phyloP scores from a whole-genome alignment of 2,329 filamentous ascomycete species.

The Aaosphaeria pasadenensis region DNA sequence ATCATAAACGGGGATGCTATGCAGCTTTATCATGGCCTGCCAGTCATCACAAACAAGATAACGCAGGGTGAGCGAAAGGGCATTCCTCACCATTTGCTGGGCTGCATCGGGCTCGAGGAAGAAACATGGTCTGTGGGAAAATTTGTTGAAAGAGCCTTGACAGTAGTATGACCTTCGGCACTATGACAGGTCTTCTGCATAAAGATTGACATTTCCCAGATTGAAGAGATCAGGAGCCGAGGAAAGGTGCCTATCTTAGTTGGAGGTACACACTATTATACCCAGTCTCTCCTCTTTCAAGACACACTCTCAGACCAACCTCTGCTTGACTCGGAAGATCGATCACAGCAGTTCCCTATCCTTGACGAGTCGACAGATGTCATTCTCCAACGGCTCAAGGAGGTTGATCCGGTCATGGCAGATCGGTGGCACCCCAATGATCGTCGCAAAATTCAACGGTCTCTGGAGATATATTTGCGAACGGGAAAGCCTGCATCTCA shows the following conservation, averaged over 20 bases:
- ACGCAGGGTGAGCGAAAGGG: conserved; percentile 69
- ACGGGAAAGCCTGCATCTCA: conserved; percentile 81
- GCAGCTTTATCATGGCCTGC: conserved; percentile 91
- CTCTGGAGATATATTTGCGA: conserved; percentile 82
- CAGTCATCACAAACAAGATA: conserved; percentile 95
- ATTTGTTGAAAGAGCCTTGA: conserved; percentile 69
- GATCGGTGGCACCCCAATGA: conserved; percentile 93
- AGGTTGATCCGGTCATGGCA: conserved; percentile 88
- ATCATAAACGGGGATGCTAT: conserved; percentile 97
- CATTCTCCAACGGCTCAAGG: conserved; percentile 68
- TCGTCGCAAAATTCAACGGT: conserved; percentile 81
- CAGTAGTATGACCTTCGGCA: conserved; percentile 38
- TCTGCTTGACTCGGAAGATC: conserved; percentile 20
- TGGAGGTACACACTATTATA: conserved; percentile 94
- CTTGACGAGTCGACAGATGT: conserved; percentile 68
- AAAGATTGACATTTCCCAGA: conserved; percentile 37
- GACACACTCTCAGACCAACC: conserved; percentile 59
- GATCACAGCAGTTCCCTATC: conserved; percentile 57
- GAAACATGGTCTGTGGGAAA: conserved; percentile 79
- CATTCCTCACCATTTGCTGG: conserved; percentile 84
- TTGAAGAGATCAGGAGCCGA: conserved; percentile 73
- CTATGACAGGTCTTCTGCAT: neutral
- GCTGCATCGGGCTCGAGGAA: conserved; percentile 70
- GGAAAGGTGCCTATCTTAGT: conserved; percentile 86
- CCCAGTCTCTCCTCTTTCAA: conserved; percentile 81